phyloP scores from a whole-genome alignment of 2,329 filamentous ascomycete species.

The Nemania bipapillata region DNA sequence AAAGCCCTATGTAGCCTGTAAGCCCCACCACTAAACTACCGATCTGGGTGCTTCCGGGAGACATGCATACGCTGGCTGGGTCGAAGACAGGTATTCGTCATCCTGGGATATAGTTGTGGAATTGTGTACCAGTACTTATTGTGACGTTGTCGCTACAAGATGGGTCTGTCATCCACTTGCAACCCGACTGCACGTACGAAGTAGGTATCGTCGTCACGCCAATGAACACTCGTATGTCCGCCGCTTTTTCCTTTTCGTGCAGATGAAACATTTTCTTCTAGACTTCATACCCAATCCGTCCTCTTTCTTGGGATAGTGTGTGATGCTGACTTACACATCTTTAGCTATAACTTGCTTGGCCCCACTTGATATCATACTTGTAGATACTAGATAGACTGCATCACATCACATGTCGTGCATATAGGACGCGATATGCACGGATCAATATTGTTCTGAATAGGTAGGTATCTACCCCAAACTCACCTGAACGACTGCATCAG shows the following conservation, averaged over 20 bases:
- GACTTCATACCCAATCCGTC: not conserved
- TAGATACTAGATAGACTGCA: not conserved
- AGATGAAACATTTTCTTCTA: not conserved
- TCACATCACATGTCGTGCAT: constrained; percentile 12
- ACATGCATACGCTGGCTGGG: not conserved
- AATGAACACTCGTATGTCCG: constrained; percentile 7
- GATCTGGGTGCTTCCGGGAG: constrained; percentile 1
- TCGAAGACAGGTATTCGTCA: constrained; percentile 8
- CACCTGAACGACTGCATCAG: constrained; percentile 2
- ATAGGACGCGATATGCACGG: constrained; percentile 6
- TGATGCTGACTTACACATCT: not conserved
- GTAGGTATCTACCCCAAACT: not conserved
- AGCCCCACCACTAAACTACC: constrained; percentile 11
- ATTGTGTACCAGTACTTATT: constrained; percentile 21
- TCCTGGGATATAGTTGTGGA: not conserved
- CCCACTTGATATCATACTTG: not conserved
- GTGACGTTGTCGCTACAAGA: constrained; percentile 17
- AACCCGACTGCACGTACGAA: not conserved
- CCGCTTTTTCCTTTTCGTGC: not conserved
- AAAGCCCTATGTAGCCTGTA: no score
- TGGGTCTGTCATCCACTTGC: not conserved
- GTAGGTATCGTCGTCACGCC: not conserved
- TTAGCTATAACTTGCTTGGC: not conserved
- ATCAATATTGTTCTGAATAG: constrained; percentile 14
- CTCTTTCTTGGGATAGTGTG: not conserved